phyloP scores from a whole-genome alignment of 495 filamentous ascomycete genomes.

The Sporormia fimetaria region DNA sequence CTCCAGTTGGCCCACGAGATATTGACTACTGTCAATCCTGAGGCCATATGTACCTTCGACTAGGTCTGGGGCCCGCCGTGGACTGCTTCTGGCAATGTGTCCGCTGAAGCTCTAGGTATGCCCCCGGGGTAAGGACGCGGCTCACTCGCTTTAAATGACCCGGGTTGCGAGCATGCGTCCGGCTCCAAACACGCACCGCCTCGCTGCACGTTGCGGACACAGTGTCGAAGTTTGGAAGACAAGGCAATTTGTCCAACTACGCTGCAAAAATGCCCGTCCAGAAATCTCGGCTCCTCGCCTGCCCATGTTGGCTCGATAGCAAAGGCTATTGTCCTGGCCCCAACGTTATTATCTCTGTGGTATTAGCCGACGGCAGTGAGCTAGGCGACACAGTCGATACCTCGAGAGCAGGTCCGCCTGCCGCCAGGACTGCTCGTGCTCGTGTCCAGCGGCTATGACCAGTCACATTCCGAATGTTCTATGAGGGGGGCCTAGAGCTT shows the following conservation, averaged over 20 bases:
- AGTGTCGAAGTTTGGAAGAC: no score
- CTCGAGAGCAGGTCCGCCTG: conserved; percentile 16
- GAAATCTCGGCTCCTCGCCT: no score
- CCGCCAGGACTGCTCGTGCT: conserved; percentile 11
- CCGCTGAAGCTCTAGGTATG: no score
- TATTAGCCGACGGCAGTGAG: conserved; percentile 25
- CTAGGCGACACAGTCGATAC: conserved; percentile 11
- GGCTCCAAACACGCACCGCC: no score
- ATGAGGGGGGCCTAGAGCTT: conserved; percentile 23
- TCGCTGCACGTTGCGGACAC: no score
- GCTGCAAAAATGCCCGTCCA: no score
- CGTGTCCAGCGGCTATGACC: conserved; percentile 24
- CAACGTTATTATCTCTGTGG: conserved; percentile 7
- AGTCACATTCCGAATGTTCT: conserved; percentile 10
- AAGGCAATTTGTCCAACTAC: no score
- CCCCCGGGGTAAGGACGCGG: not conserved
- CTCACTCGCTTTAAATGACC: no score
- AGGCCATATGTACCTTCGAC: conserved; percentile 6
- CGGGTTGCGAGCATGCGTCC: no score
- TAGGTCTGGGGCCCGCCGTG: conserved; percentile 8
- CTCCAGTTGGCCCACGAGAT: conserved; percentile 12
- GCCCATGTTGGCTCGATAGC: conserved; percentile 4
- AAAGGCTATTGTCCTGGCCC: conserved; percentile 7
- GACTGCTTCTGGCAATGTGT: conserved; percentile 13
- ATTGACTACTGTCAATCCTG: conserved; percentile 19